phyloP scores from a whole-genome alignment of 2,329 filamentous ascomycete species.

The Dothistroma pini region DNA sequence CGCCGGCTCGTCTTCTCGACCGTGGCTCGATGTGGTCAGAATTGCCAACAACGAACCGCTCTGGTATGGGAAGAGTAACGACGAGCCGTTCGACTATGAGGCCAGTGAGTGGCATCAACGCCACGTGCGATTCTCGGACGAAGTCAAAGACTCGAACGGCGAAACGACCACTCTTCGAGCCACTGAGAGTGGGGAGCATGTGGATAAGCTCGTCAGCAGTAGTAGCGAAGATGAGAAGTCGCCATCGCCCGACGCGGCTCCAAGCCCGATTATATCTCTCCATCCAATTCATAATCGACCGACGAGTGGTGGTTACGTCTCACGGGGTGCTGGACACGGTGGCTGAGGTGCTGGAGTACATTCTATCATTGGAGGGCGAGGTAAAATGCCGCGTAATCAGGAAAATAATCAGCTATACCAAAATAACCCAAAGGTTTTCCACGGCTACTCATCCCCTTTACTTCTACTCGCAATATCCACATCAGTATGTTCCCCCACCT shows the following conservation, averaged over 20 bases:
- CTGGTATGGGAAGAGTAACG: constrained; percentile 44
- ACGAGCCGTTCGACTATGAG: constrained; percentile 21
- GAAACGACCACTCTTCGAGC: constrained; percentile 22
- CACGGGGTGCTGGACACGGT: not conserved
- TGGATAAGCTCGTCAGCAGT: constrained; percentile 13
- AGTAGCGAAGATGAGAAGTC: constrained; percentile 3
- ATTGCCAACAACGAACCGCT: constrained; percentile 45
- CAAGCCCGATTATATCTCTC: not conserved
- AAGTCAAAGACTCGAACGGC: constrained; percentile 27
- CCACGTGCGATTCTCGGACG: constrained; percentile 29
- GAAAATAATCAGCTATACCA: not conserved
- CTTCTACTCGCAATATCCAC: constrained; percentile 20
- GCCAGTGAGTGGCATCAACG: constrained; percentile 34
- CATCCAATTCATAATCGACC: not conserved
- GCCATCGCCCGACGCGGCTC: not conserved
- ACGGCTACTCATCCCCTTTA: constrained; percentile 10
- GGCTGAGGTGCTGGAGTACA: not conserved
- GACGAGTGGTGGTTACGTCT: not conserved
- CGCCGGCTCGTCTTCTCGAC: constrained; percentile 44
- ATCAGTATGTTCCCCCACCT: constrained; percentile 17
- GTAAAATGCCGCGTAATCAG: not conserved
- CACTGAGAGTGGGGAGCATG: constrained; percentile 4
- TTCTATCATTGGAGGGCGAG: not conserved
- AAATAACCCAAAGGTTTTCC: not conserved
- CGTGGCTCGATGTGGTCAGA: constrained; percentile 48